Evolutionary conservation across 2,329 filamentous ascomycete genomes (phyloP).

Genomic region (Zasmidium angulare): DNA sequence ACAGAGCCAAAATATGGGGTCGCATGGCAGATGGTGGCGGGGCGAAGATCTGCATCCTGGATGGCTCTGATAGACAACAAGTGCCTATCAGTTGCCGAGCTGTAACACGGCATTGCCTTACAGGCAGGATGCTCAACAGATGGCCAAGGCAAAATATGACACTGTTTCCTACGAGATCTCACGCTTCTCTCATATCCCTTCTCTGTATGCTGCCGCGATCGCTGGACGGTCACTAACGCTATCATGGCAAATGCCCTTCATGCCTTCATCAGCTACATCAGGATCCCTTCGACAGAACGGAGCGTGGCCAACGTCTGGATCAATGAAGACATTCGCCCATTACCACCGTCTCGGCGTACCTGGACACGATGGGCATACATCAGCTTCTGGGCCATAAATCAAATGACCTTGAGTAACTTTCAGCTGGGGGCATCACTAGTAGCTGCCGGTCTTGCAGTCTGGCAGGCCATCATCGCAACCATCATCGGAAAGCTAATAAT

Average conservation of each 20-base stretch:
- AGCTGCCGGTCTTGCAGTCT: slow-evolving; percentile 40
- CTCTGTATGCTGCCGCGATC: too few species aligned
- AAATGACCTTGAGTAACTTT: slow-evolving; percentile 39
- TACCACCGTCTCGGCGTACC: slow-evolving; percentile 40
- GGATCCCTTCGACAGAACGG: slow-evolving; percentile 25
- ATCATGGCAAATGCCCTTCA: slow-evolving; percentile 2
- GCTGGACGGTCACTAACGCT: background rate
- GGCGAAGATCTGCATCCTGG: background rate
- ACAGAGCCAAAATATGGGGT: background rate
- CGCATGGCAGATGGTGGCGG: background rate
- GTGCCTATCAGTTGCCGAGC: background rate
- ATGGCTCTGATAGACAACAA: background rate
- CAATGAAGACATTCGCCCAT: slow-evolving; percentile 43
- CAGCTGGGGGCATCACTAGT: slow-evolving; percentile 40
- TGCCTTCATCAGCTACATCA: slow-evolving; percentile 18
- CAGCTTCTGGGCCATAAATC: slow-evolving; percentile 43
- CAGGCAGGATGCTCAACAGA: background rate
- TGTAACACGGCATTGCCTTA: background rate
- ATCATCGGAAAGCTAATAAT: slow-evolving; percentile 51
- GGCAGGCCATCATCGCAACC: slow-evolving; percentile 43
- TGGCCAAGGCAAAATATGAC: background rate
- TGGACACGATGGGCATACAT: slow-evolving; percentile 41
- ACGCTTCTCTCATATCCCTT: too few species aligned
- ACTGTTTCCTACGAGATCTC: too few species aligned
- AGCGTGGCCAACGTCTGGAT: slow-evolving; percentile 37